Conservation (phyloP, 2,329 filamentous ascomycete species). For the Claviceps sp. region DNA sequence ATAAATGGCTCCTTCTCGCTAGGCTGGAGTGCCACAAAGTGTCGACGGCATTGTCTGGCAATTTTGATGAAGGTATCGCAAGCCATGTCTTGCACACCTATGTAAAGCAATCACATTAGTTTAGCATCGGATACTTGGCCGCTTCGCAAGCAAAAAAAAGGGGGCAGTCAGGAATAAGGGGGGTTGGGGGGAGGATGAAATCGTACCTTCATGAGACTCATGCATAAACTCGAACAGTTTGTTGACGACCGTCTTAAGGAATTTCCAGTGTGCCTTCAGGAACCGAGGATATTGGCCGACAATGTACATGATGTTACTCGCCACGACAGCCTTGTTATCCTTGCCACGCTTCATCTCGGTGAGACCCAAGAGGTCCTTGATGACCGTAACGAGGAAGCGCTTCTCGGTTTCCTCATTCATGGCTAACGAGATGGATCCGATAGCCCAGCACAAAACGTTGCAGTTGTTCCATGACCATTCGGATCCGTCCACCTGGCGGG, state of each 20-base stretch:
- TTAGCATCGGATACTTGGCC: background rate
- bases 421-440: conserved; percentile 92
- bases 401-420: conserved; percentile 99
- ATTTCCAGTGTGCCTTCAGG: conserved; percentile 98
- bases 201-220: conserved; percentile 84
- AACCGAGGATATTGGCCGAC: conserved; percentile 97
- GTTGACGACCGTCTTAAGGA: conserved; percentile 98
- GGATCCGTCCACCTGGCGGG: conserved; percentile 82
- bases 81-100: conserved; percentile 96
- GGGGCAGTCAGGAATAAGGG: background rate
- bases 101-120: background rate
- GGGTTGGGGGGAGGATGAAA: no score
- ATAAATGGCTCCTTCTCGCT: conserved; percentile 95
- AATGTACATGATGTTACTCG: conserved; percentile 99
- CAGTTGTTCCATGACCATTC: conserved; percentile 99
- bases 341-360: conserved; percentile 99
- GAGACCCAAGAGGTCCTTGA: conserved; percentile 90
- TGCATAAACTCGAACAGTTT: conserved; percentile 99
- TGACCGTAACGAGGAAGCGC: conserved; percentile 93
- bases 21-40: conserved; percentile 91
- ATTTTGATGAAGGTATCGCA: conserved; percentile 99
- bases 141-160: background rate
- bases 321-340: conserved; percentile 98
- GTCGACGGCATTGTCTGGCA: conserved; percentile 90
- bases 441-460: conserved; percentile 98